These are phyloP conservation scores for Warburgia ugandensis DNA, from an alignment of 164 flowering plant species.

Conservation along the genomic window DNA sequence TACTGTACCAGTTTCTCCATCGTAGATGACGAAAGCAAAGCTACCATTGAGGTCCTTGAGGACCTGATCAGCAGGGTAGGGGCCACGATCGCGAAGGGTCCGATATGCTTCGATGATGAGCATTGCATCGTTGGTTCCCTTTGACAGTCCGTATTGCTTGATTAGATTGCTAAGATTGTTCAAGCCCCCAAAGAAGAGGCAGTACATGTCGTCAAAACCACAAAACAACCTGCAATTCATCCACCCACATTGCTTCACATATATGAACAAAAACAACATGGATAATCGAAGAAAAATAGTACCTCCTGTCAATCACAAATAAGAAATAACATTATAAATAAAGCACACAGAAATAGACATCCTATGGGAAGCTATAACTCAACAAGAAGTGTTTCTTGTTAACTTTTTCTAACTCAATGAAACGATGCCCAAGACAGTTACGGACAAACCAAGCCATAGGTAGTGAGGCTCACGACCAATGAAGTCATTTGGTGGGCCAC, in stretches of 20 bases:
- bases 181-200: slow-evolving; percentile 68
- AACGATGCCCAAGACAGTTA: no score
- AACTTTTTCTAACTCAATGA: no score
- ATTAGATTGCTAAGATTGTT: slow-evolving; percentile 55
- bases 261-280: not conserved
- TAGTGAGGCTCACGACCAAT: no score
- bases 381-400: no score
- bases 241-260: not conserved
- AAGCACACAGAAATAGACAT: no score
- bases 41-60: slow-evolving; percentile 80
- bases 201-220: slow-evolving; percentile 73
- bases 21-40: slow-evolving; percentile 79
- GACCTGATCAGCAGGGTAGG: slow-evolving; percentile 94
- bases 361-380: no score
- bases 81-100: slow-evolving; percentile 81
- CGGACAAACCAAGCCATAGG: no score
- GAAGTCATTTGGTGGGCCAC: no score
- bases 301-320: no score
- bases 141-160: slow-evolving; percentile 73
- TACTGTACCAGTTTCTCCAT: slow-evolving; percentile 52
- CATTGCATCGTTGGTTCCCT: slow-evolving; percentile 66
- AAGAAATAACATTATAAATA: no score
- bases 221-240: slow-evolving; percentile 58
- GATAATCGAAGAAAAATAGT: no score
- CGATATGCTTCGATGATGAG: slow-evolving; percentile 74